Percentiles rank a stretch among this genome's conserved stretches.
These are phyloP conservation scores for Aspergillus hortae DNA, from an alignment of 2,329 filamentous ascomycete genomes.

Conservation along the genomic window DNA sequence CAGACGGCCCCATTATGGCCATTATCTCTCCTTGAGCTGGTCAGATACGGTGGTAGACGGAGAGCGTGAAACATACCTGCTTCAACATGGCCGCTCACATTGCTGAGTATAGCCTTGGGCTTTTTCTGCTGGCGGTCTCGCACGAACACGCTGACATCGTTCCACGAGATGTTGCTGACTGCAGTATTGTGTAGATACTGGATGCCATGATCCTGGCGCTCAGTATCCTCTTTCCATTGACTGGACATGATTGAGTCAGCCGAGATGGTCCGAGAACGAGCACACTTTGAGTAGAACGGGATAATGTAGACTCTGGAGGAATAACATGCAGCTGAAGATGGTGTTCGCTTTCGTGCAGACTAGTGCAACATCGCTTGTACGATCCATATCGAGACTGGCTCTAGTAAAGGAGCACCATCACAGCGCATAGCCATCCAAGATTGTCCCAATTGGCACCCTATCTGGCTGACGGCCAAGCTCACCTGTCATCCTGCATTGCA, in stretches of 20 bases:
- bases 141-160: neutral
- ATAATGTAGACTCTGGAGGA: too few relatives aligned
- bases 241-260: too few relatives aligned
- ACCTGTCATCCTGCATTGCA: neutral
- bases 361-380: too few relatives aligned
- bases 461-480: neutral
- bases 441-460: neutral
- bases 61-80: neutral
- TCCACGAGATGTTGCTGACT: neutral
- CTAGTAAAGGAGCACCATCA: too few relatives aligned
- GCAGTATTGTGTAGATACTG: neutral
- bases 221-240: neutral
- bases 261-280: too few relatives aligned
- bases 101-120: neutral
- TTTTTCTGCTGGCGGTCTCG: neutral
- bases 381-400: too few relatives aligned
- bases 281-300: too few relatives aligned
- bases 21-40: neutral
- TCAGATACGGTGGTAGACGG: neutral
- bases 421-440: too few relatives aligned
- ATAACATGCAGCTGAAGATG: too few relatives aligned
- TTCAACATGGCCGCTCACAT: neutral
- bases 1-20: neutral
- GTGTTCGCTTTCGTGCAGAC: too few relatives aligned
- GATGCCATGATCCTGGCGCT: neutral